phyloP scores from a whole-genome alignment of 2,329 filamentous ascomycete genomes.

The Monosporascus sp. region DNA sequence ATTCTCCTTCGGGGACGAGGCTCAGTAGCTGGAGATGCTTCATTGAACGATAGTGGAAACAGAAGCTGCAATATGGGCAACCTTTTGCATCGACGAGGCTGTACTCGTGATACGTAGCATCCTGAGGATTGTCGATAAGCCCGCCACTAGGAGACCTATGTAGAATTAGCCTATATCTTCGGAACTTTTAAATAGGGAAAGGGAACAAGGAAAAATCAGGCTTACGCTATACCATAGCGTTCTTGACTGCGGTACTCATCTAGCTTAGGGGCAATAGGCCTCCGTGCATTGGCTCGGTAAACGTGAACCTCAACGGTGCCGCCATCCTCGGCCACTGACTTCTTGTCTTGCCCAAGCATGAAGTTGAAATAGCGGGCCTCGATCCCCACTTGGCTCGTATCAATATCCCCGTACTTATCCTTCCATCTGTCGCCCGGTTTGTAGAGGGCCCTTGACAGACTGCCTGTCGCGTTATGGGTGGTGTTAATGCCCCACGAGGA shows the following conservation, averaged over 20 bases:
- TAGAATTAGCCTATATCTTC: constrained; percentile 2
- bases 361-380: constrained; percentile 48
- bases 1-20: constrained; percentile 32
- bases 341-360: constrained; percentile 29
- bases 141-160: constrained; percentile 48
- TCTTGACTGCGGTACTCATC: constrained; percentile 41
- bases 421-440: constrained; percentile 39
- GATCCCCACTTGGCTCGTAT: constrained; percentile 33
- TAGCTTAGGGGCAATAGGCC: constrained; percentile 35
- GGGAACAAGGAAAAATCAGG: constrained; percentile 2
- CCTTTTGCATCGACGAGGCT: constrained; percentile 45
- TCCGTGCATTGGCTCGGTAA: constrained; percentile 46
- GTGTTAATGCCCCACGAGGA: constrained; percentile 47
- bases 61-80: constrained; percentile 46
- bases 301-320: constrained; percentile 49
- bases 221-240: constrained; percentile 49
- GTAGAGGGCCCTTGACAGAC: constrained; percentile 42
- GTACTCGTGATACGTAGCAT: constrained; percentile 48
- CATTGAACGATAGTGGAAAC: constrained; percentile 52
- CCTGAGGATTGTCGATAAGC: constrained; percentile 44
- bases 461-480: constrained; percentile 27
- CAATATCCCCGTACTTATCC: constrained; percentile 29
- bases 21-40: constrained; percentile 41
- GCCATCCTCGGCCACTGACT: constrained; percentile 44
- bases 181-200: constrained; percentile 1